Evolutionary conservation across 345 rosid species (phyloP), one percentile per base, ranked within the genome.

Genomic region (Brassica incana): DNA sequence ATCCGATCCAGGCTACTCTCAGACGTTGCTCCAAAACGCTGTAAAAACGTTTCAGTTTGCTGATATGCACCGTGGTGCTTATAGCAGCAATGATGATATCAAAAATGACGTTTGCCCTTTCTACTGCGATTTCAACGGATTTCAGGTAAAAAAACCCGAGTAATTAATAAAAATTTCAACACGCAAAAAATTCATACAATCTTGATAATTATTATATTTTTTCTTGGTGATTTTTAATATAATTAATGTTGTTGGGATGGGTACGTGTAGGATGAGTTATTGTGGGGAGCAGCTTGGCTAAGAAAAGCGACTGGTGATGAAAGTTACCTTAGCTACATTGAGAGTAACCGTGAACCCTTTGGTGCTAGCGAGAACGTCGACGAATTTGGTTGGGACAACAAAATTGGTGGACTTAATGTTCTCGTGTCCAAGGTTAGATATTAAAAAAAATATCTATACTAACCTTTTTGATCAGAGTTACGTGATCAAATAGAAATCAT

Each of bases 251-350:
- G 33, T 66, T 58, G 66, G 74, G 12, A 30, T 65, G 6, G 23
- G 20, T 45, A 43, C 65, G 50, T 50, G 12, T 85, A 95, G 99
- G 99, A 95, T 78, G 98, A 95, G 86, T 82, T 95, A 89, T 83
- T 95, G 3, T 95, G 99, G 99, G 98, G 92, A 83, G 98, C 99
- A 70, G 93, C 97, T 6, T 95, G 99, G 99, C 82, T 95, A 25
- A 82, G 97, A 63, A 88, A 89, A 77, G 95, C 99, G 27, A 86
- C 99, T 33, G 79, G 82, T 40, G 90, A 86, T 67, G 87, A 88
- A 30, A 45, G 80, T 77, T 95, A 87, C 79, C 91, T 93, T 14
- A 80, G 52, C 75, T 95, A 91, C 87, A 86, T 93, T 45, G 79
- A 93, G 81, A 85, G 71, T 81, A 95, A 95, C 62, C 88, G 96